These are phyloP conservation scores for Spathaspora arborariae DNA, from an alignment of 805 yeast species.

Conservation along the genomic window DNA sequence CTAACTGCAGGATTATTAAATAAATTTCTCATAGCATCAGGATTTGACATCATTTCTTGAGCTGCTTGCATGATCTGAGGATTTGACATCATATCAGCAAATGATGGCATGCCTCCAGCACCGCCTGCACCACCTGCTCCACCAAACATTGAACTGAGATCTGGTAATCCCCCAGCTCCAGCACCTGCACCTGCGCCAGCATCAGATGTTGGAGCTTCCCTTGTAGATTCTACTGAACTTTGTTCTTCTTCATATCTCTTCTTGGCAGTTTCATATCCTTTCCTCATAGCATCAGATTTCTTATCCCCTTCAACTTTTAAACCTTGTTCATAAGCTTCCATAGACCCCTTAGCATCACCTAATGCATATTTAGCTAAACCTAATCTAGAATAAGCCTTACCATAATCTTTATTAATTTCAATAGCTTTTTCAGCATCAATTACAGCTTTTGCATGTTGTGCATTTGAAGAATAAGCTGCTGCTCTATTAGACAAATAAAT, in stretches of 20 bases:
- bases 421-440: slow-evolving; percentile 83
- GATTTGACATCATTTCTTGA: slow-evolving; percentile 82
- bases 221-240: slow-evolving; percentile 28
- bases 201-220: slow-evolving; percentile 25
- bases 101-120: slow-evolving; percentile 68
- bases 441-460: slow-evolving; percentile 72
- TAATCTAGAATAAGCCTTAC: slow-evolving; percentile 92
- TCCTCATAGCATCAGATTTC: slow-evolving; percentile 85
- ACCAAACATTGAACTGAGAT: slow-evolving; percentile 67
- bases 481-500: slow-evolving; percentile 93
- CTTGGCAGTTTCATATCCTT: slow-evolving; percentile 92
- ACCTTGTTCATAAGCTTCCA: slow-evolving; percentile 88
- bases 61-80: slow-evolving; percentile 94
- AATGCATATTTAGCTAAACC: slow-evolving; percentile 94
- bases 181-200: slow-evolving; percentile 39
- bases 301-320: slow-evolving; percentile 80
- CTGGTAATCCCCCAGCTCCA: slow-evolving; percentile 65
- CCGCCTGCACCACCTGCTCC: slow-evolving; percentile 44
- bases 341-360: slow-evolving; percentile 86
- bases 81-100: slow-evolving; percentile 72
- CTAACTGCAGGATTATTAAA: slow-evolving; percentile 78
- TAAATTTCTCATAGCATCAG: slow-evolving; percentile 66
- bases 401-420: slow-evolving; percentile 69
- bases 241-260: slow-evolving; percentile 77
- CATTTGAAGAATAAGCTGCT: slow-evolving; percentile 84